A percentile compares a stretch with the other conserved stretches of the same genome.
Evolutionary conservation across 2,329 filamentous ascomycete species (phyloP).

Genomic region (Arthrobotrys sphaeroides): DNA sequence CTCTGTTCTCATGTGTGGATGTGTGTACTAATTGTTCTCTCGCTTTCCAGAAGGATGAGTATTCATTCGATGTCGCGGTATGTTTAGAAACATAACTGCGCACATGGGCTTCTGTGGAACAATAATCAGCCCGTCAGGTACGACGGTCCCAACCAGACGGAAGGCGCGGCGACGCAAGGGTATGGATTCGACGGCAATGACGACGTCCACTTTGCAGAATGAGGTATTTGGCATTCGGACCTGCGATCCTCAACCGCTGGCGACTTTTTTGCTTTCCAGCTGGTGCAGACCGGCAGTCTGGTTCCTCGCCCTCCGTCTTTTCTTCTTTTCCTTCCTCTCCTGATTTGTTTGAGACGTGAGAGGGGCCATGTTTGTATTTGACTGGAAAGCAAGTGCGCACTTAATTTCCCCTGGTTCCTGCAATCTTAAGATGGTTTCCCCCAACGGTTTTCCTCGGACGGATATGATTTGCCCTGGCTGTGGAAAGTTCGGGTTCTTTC

Average conservation of each 20-base stretch:
- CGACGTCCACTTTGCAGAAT: slow-evolving; percentile 25
- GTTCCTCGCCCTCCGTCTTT: slow-evolving; percentile 10
- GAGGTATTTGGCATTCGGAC: slow-evolving; percentile 54
- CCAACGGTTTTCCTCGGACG: slow-evolving; percentile 35
- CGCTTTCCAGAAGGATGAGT: slow-evolving; percentile 17
- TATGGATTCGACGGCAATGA: slow-evolving; percentile 29
- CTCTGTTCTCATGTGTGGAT: neutral
- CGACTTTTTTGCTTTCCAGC: neutral
- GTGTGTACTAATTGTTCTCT: neutral
- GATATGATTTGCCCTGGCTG: slow-evolving; percentile 26
- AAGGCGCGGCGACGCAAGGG: slow-evolving; percentile 7
- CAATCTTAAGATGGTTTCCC: slow-evolving; percentile 41
- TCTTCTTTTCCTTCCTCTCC: slow-evolving; percentile 22
- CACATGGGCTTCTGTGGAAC: slow-evolving; percentile 17
- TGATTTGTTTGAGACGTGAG: slow-evolving; percentile 19
- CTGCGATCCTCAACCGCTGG: slow-evolving; percentile 38
- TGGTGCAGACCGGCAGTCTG: neutral
- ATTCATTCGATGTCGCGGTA: neutral
- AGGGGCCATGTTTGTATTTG: slow-evolving; percentile 22
- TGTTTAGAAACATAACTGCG: slow-evolving; percentile 12
- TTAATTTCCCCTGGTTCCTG: slow-evolving; percentile 53
- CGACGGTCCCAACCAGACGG: slow-evolving; percentile 20
- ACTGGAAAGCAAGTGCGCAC: slow-evolving; percentile 42
- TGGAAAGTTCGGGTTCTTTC: slow-evolving; percentile 20
- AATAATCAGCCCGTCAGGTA: slow-evolving; percentile 23